A percentile compares a stretch with the other conserved stretches of the same genome.
phyloP scores from a whole-genome alignment of 805 yeast genomes.

The Candida ponderosae region DNA sequence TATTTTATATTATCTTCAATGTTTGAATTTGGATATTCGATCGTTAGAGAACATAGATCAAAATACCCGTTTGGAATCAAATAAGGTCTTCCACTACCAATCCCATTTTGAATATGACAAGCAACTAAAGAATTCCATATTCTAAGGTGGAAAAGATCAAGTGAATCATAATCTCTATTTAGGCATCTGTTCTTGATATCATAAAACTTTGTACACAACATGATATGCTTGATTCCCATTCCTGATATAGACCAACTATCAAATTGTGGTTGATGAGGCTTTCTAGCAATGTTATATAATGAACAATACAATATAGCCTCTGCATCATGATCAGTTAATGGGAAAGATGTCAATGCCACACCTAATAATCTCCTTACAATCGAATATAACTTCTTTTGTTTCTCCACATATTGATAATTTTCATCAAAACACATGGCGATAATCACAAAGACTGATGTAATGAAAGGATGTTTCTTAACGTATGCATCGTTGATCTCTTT shows the following conservation, averaged over 20 bases:
- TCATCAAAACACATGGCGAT: slow-evolving; percentile 52
- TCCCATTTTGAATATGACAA: slow-evolving; percentile 41
- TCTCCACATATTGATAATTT: slow-evolving; percentile 37
- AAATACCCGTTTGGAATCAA: slow-evolving; percentile 30
- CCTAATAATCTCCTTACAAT: slow-evolving; percentile 44
- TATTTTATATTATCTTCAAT: slow-evolving; percentile 49
- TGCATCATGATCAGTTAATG: slow-evolving; percentile 51
- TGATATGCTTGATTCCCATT: slow-evolving; percentile 40
- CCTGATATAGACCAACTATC: slow-evolving; percentile 48
- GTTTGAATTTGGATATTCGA: slow-evolving; percentile 41
- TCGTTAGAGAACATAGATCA: slow-evolving; percentile 34
- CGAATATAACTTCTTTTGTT: slow-evolving; percentile 38
- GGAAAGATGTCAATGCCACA: slow-evolving; percentile 39
- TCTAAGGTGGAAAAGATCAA: slow-evolving; percentile 45
- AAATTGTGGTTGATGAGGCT: slow-evolving; percentile 42
- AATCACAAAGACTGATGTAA: slow-evolving; percentile 44
- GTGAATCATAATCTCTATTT: slow-evolving; percentile 19
- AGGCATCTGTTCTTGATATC: slow-evolving; percentile 31
- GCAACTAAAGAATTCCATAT: slow-evolving; percentile 46
- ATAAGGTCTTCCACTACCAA: slow-evolving; percentile 42
- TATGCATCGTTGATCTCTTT: slow-evolving; percentile 36
- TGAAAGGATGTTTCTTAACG: slow-evolving; percentile 44
- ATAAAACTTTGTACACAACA: slow-evolving; percentile 38
- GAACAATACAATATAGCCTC: slow-evolving; percentile 52
- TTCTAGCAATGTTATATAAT: slow-evolving; percentile 45